Percentiles rank a stretch among this genome's conserved stretches.
Evolutionary conservation across 1,284 basidiomycete species (phyloP).

Genomic region (Malassezia globosa): DNA sequence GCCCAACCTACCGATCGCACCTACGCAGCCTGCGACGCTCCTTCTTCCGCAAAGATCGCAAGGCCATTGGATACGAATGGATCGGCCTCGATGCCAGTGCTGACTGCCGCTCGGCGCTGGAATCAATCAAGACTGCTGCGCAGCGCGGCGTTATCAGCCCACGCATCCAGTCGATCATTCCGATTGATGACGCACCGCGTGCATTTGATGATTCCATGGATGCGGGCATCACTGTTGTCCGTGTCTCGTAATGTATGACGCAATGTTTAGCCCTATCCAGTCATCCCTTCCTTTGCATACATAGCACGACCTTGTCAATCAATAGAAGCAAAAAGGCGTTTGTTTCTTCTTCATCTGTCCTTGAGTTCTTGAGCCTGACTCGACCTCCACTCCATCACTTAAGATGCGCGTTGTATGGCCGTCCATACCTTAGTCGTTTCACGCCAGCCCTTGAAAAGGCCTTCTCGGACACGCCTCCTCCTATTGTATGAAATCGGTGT

Average conservation of each 20-base stretch:
- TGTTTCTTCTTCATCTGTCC: no score
- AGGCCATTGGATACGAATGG: conserved; percentile 48
- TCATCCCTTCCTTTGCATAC: background rate
- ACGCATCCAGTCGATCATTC: conserved; percentile 35
- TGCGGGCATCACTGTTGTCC: conserved; percentile 12
- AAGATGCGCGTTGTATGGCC: no score
- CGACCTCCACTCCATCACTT: no score
- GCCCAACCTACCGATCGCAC: conserved; percentile 40
- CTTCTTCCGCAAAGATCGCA: conserved; percentile 49
- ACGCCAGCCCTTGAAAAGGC: no score
- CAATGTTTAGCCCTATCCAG: background rate
- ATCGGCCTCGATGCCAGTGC: conserved; percentile 34
- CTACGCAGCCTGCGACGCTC: conserved; percentile 45
- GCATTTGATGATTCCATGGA: conserved; percentile 25
- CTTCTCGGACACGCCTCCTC: no score
- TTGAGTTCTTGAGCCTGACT: no score
- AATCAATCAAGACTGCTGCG: conserved; percentile 34
- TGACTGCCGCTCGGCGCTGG: conserved; percentile 37
- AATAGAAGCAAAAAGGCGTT: no score
- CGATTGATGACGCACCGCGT: conserved; percentile 37
- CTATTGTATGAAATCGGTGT: no score
- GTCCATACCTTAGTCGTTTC: no score
- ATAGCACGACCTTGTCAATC: no score
- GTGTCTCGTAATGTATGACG: conserved; percentile 13
- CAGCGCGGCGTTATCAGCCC: conserved; percentile 39